Conservation (phyloP, 352 stramenopile genomes). For the Pythium vanterpoolii region DNA sequence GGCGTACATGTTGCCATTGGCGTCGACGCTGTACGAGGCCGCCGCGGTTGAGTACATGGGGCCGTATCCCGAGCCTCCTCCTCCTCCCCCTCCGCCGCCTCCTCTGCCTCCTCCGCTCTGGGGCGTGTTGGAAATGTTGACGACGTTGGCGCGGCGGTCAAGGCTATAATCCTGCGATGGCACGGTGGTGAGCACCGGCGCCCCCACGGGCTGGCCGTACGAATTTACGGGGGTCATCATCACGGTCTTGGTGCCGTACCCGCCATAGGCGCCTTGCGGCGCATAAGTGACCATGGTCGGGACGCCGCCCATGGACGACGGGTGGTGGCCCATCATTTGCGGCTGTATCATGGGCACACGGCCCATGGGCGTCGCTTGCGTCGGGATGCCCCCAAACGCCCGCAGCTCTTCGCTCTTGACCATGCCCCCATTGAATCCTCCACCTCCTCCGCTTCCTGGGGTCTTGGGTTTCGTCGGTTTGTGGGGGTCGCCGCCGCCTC, state of each 20-base stretch:
- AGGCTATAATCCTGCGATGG: slow-evolving; percentile 32
- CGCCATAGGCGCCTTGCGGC: slow-evolving; percentile 9
- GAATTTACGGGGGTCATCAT: slow-evolving; percentile 24
- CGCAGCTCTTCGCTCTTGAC: slow-evolving; percentile 69
- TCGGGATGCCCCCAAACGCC: slow-evolving; percentile 46
- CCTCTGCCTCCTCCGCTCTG: too few relatives aligned
- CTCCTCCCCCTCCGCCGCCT: too few relatives aligned
- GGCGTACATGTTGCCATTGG: slow-evolving; percentile 49
- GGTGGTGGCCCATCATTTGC: slow-evolving; percentile 19
- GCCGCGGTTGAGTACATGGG: slow-evolving; percentile 14
- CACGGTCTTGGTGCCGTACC: slow-evolving; percentile 15
- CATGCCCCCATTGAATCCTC: slow-evolving; percentile 42
- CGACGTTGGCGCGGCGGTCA: slow-evolving; percentile 43
- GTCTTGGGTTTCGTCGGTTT: slow-evolving; percentile 26
- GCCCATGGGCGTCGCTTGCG: slow-evolving; percentile 29
- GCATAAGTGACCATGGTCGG: slow-evolving; percentile 16
- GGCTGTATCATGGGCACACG: slow-evolving; percentile 24
- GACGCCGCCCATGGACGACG: slow-evolving; percentile 5
- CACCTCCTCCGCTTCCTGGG: background rate
- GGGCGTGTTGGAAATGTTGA: slow-evolving; percentile 32
- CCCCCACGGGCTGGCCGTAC: slow-evolving; percentile 39
- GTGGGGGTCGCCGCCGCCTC: background rate
- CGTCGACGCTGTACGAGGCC: slow-evolving; percentile 24
- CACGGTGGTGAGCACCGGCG: slow-evolving; percentile 12
- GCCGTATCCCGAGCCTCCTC: slow-evolving; percentile 1